Evolutionary conservation across 169 alveolate genomes (phyloP), one percentile per base, ranked within the genome.

Genomic region (Cryptosporidium meleagridis): DNA sequence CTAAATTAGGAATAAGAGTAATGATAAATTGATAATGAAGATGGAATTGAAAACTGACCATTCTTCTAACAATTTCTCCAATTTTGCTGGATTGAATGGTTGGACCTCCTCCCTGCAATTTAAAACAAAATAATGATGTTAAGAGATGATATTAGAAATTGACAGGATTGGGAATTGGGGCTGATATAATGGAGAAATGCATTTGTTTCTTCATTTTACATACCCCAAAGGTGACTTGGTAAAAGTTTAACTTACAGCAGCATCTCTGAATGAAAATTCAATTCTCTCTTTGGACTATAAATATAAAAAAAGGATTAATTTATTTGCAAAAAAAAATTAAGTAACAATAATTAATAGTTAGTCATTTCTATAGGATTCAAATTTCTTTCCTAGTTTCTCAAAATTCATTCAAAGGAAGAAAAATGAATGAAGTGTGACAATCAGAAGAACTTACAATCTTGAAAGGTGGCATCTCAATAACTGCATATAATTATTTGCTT

Each of bases 1-100:
- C 89, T 80, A 35, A 26, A 0, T 16, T 51, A 48, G 2, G 33
- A 23, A 12, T 37, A 53, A 18, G 0, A n/a, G 37, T 39, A 39
- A 21, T 33, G 21, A 8, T 26, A n/a, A 44, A 21, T 29, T 23
- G 0, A 16, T 21, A 18, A 39, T 2, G 18, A 37, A 69, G 1
- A 8, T 0, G 3, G 16, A 69, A 7, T 9, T 0, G n/a, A 14
- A 31, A 31, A 37, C 89, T 35, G 18, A 80, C 89, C 89, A 80
- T 80, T 62, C 75, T 80, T 45, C 89, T 59, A 21, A 65, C 89
- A 31, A 80, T 80, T 67, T 80, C 89, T n/a, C 89, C 89, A n/a
- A 48, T 51, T 48, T 80, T 80, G 4, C 37, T 48, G 53, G 80
- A 62, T 62, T 62, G 67, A 37, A 80, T 80, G 18, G 69, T 62